A percentile compares a stretch with the other conserved stretches of the same genome.
These are phyloP conservation scores for Candida tibetensis DNA, from an alignment of 805 yeast genomes.

Conservation along the genomic window DNA sequence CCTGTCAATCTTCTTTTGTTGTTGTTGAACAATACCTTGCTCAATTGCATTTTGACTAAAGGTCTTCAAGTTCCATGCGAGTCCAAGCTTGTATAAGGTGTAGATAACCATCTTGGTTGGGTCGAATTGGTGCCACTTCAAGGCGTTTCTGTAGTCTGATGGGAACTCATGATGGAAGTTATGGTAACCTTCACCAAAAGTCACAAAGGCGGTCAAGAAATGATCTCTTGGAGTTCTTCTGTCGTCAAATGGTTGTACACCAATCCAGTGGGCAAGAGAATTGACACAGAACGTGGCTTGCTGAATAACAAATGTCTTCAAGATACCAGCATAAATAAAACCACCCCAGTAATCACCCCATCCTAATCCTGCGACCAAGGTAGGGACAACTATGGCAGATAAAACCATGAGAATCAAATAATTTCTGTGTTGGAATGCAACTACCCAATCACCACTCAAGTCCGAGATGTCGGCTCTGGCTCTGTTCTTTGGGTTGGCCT, in stretches of 20 bases:
- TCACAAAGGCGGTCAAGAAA: slow-evolving; percentile 73
- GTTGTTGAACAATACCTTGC: slow-evolving; percentile 79
- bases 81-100: slow-evolving; percentile 58
- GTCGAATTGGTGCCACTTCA: slow-evolving; percentile 85
- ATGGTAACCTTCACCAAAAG: slow-evolving; percentile 88
- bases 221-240: slow-evolving; percentile 86
- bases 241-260: slow-evolving; percentile 83
- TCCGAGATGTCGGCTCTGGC: slow-evolving; percentile 83
- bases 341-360: slow-evolving; percentile 60
- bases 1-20: slow-evolving; percentile 72
- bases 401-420: slow-evolving; percentile 59
- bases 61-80: slow-evolving; percentile 70
- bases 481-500: slow-evolving; percentile 77
- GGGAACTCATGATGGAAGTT: slow-evolving; percentile 92
- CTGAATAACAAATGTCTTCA: slow-evolving; percentile 68
- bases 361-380: slow-evolving; percentile 29
- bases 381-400: slow-evolving; percentile 65
- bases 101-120: slow-evolving; percentile 72
- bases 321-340: slow-evolving; percentile 68
- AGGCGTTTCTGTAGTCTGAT: slow-evolving; percentile 82
- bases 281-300: slow-evolving; percentile 87
- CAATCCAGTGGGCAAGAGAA: slow-evolving; percentile 84
- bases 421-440: slow-evolving; percentile 78
- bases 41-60: slow-evolving; percentile 79
- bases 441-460: slow-evolving; percentile 73